Conservation (phyloP, 106 monocot species). For the Triglochin maritima region DNA sequence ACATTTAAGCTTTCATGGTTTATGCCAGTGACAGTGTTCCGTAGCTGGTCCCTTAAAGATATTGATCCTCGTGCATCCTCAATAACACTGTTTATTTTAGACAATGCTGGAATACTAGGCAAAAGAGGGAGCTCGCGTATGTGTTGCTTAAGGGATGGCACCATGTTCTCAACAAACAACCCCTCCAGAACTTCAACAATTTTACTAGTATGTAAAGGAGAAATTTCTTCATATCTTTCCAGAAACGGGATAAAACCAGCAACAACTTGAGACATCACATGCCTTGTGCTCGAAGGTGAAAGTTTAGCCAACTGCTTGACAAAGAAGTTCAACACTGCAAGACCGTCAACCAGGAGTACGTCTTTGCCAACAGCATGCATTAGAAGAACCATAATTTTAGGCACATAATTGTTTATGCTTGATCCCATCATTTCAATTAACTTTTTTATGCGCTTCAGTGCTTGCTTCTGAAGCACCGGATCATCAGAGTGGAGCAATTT, state of each 20-base stretch:
- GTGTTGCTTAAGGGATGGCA: conserved; percentile 49
- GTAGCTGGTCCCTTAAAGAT: conserved; percentile 74
- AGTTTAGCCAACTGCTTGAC: conserved; percentile 67
- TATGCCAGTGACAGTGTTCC: conserved; percentile 67
- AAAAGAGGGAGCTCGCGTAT: conserved; percentile 83
- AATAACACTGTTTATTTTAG: conserved; percentile 70
- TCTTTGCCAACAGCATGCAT: conserved; percentile 85
- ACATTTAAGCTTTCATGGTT: conserved; percentile 98
- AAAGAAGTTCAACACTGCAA: conserved; percentile 66
- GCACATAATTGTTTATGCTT: conserved; percentile 69
- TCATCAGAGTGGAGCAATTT: conserved; percentile 93
- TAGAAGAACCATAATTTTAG: conserved; percentile 96
- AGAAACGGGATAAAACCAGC: conserved; percentile 90
- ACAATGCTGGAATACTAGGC: conserved; percentile 66
- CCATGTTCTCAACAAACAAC: conserved; percentile 58
- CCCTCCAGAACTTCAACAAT: conserved; percentile 73
- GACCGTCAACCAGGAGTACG: conserved; percentile 64
- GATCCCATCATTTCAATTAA: conserved; percentile 97
- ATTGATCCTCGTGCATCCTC: conserved; percentile 83
- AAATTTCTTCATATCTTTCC: conserved; percentile 41
- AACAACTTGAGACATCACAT: conserved; percentile 89
- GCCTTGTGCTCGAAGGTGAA: conserved; percentile 74
- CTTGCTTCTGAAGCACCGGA: conserved; percentile 54
- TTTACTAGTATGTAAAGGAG: conserved; percentile 42
- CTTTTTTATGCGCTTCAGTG: conserved; percentile 66